A percentile compares a stretch with the other conserved stretches of the same genome.
These are phyloP conservation scores for Lipomyces orientalis DNA, from an alignment of 805 yeast genomes.

Conservation along the genomic window DNA sequence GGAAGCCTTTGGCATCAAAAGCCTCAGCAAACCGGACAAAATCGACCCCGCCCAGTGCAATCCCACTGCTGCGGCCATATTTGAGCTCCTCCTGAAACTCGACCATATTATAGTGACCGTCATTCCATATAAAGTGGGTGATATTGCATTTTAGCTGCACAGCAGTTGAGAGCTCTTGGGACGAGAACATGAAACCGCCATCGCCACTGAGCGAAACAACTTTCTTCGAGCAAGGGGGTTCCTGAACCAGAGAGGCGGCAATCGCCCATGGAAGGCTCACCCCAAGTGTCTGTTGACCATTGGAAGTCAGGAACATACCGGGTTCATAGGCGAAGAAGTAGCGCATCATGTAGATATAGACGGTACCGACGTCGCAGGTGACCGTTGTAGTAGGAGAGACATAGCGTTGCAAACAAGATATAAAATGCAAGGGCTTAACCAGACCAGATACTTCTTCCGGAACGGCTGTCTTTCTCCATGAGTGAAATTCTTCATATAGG, in stretches of 20 bases:
- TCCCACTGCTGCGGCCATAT: slow-evolving; percentile 1
- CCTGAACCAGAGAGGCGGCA: not conserved
- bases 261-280: not conserved
- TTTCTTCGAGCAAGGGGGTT: not conserved
- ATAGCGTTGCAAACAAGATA: not conserved
- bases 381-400: not conserved
- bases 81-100: not conserved
- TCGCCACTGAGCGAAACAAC: not conserved
- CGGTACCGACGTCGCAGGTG: not conserved
- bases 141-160: not conserved
- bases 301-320: not conserved
- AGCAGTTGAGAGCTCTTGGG: not conserved
- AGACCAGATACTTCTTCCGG: not conserved
- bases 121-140: slow-evolving; percentile 3
- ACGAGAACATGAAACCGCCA: not conserved
- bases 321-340: slow-evolving; percentile 1
- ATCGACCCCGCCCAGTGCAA: not conserved
- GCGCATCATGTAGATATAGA: not conserved
- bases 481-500: not conserved
- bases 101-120: not conserved
- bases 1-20: not conserved
- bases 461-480: not conserved
- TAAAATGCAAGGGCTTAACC: not conserved
- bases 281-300: not conserved
- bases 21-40: not conserved